Evolutionary conservation across 176 grass and related monocot species (phyloP), one percentile per base, ranked within the genome.

Genomic region (Oryza officinalis): DNA sequence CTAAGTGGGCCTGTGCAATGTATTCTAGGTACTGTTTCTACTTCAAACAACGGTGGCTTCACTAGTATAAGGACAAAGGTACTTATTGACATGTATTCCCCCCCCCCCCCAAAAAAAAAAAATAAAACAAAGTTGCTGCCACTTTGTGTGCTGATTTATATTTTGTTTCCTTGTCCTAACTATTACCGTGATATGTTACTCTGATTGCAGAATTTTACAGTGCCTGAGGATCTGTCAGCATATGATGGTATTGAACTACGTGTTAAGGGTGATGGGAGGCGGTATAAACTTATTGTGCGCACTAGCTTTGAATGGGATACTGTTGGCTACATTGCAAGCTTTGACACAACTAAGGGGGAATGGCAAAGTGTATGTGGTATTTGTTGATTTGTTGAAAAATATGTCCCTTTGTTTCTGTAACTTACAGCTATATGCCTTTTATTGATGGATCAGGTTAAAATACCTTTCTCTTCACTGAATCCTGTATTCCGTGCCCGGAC

Each of bases 51-150:
- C 22, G 96, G 96, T 63, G 96, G 96, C 31, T 98, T 98, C 84
- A 90, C 96, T 65, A 98, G 96, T 85, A 95, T 98, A 81, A 98
- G 96, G 74, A 95, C 96, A 78, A 98, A 98, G 91, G 96, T 98
- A 93, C 77, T 46, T 84, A 60, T 52, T 90, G 43, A 23, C 45
- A 43, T 74, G 63, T 79, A 85, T 66, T 72, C 30, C 54, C 2
- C 26, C 33, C 28, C 28, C 28, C 28, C 28, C 28, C 46, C 4
- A 3, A 3, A 35, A 40, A 41, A 10, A n/a, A 1, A 63, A 63
- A 10, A 6, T 10, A 52, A 52, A 67, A 52, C 0, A 28, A 78
- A 72, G 65, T 64, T 38, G 65, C 54, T 65, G 5, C 35, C 63
- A 23, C 15, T 44, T n/a, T 26, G 11, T 44, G 66, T 69, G 66